phyloP scores from a whole-genome alignment of 2,329 filamentous ascomycete genomes.

The Diplodia mutila region DNA sequence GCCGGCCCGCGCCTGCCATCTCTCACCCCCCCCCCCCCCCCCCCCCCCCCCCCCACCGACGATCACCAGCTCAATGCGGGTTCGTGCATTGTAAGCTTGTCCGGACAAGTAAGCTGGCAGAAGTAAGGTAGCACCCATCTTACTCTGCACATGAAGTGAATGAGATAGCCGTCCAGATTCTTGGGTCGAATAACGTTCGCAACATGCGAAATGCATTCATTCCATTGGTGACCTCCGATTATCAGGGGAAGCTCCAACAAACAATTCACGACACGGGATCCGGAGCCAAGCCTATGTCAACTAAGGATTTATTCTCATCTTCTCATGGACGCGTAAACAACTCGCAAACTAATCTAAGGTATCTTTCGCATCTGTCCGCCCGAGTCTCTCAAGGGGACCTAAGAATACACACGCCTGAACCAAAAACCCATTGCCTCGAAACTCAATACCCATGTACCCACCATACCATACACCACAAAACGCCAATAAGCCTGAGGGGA shows the following conservation, averaged over 20 bases:
- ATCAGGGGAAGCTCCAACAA: not conserved
- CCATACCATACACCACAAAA: not conserved
- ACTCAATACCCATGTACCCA: not conserved
- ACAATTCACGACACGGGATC: not conserved
- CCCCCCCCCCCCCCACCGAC: too few species aligned
- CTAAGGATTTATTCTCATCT: not conserved
- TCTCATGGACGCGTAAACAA: not conserved
- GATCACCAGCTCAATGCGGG: not conserved
- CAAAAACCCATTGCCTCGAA: not conserved
- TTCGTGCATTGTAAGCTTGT: not conserved
- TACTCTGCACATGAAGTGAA: not conserved
- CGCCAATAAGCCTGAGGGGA: not conserved
- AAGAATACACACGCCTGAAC: not conserved
- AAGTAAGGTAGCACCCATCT: too few species aligned
- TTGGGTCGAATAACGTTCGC: not conserved
- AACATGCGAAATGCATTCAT: not conserved
- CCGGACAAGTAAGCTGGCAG: not conserved
- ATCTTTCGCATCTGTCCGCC: not conserved
- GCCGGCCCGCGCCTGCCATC: too few species aligned
- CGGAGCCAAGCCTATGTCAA: not conserved
- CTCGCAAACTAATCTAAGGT: conserved; percentile 7
- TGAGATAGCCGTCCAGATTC: not conserved
- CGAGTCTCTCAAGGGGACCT: not conserved
- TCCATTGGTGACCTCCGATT: not conserved
- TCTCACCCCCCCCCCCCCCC: too few species aligned